phyloP scores from a whole-genome alignment of 441 rosid species.

The Populus hybrid region DNA sequence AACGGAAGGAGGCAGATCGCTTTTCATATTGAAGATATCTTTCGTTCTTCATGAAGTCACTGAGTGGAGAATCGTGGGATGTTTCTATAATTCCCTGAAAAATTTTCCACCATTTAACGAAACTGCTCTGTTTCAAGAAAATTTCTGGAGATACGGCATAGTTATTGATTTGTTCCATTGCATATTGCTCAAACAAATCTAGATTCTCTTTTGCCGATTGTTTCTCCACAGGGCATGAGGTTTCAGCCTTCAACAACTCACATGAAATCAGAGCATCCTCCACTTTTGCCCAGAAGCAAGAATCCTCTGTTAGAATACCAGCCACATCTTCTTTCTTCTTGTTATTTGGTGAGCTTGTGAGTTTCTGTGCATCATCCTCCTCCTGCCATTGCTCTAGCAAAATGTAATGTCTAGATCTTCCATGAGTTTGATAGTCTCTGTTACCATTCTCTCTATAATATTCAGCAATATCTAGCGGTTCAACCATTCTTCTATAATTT shows the following conservation, averaged over 20 bases:
- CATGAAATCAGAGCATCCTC: slow-evolving; percentile 49
- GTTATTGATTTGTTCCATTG: slow-evolving; percentile 32
- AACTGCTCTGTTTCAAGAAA: slow-evolving; percentile 53
- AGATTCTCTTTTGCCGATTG: slow-evolving; percentile 12
- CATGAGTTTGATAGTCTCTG: slow-evolving; percentile 28
- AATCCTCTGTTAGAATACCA: slow-evolving; percentile 43
- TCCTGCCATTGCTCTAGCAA: slow-evolving; percentile 50
- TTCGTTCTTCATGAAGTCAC: slow-evolving; percentile 31
- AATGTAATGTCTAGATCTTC: slow-evolving; percentile 42
- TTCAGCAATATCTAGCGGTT: slow-evolving; percentile 69
- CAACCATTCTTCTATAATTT: slow-evolving; percentile 59
- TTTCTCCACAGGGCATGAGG: slow-evolving; percentile 1
- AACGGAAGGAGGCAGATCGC: slow-evolving; percentile 2
- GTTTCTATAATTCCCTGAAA: slow-evolving; percentile 20
- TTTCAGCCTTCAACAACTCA: slow-evolving; percentile 12
- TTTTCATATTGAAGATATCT: slow-evolving; percentile 26
- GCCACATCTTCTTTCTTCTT: slow-evolving; percentile 24
- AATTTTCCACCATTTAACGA: slow-evolving; percentile 67
- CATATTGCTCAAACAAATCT: slow-evolving; percentile 34
- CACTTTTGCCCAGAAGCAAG: slow-evolving; percentile 77
- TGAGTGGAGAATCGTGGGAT: background rate
- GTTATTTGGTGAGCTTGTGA: background rate
- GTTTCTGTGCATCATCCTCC: slow-evolving; percentile 1
- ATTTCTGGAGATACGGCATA: slow-evolving; percentile 61
- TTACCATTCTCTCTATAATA: slow-evolving; percentile 25